Conservation (phyloP, 768 basidiomycete genomes). For the Coprinopsis strossmayeri region DNA sequence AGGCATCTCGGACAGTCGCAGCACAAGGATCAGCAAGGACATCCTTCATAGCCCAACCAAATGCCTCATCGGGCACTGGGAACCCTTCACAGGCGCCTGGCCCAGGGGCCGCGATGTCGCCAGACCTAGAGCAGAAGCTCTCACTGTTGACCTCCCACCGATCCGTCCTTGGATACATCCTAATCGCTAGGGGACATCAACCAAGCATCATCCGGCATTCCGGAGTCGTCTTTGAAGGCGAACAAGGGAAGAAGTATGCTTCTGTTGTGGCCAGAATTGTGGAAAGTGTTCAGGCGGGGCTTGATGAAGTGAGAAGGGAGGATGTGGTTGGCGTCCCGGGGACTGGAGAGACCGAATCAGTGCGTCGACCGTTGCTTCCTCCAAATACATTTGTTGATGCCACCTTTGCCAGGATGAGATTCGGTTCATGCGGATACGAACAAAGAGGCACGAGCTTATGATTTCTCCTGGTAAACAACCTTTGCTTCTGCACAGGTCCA, state of each 20-base stretch:
- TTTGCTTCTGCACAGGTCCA: background rate
- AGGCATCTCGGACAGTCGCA: background rate
- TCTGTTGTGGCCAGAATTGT: conserved; percentile 69
- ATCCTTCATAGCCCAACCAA: background rate
- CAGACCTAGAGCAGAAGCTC: conserved; percentile 82
- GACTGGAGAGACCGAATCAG: conserved; percentile 40
- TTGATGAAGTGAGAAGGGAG: conserved; percentile 69
- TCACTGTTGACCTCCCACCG: conserved; percentile 71
- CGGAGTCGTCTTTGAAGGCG: conserved; percentile 82
- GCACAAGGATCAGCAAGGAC: background rate
- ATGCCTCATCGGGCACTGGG: background rate
- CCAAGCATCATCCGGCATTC: conserved; percentile 79
- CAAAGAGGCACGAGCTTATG: conserved; percentile 88
- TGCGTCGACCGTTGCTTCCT: conserved; percentile 24
- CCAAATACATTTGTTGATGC: background rate
- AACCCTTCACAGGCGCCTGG: background rate
- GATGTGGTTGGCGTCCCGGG: conserved; percentile 22
- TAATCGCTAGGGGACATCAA: conserved; percentile 67
- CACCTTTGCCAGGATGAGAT: conserved; percentile 62
- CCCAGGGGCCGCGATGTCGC: conserved; percentile 23
- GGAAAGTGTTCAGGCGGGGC: conserved; percentile 66
- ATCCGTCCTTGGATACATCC: conserved; percentile 82
- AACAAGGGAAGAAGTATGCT: conserved; percentile 74
- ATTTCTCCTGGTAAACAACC: conserved; percentile 74
- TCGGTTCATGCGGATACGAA: conserved; percentile 85